phyloP scores from a whole-genome alignment of 108 stramenopile species.

The Nitzschia palea region DNA sequence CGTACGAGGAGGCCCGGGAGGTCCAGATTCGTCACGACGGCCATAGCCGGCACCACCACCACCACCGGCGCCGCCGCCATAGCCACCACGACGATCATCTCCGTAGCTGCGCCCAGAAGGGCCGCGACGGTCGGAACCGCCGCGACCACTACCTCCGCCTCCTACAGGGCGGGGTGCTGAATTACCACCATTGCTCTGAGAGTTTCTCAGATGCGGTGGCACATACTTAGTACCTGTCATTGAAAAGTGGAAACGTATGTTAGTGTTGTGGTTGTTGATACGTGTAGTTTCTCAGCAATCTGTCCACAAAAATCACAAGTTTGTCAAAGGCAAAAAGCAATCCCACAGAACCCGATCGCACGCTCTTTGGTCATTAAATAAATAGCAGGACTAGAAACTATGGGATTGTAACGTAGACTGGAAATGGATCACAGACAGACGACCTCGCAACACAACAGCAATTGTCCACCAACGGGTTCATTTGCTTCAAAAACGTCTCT shows the following conservation, averaged over 20 bases:
- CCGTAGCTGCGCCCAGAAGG: slow-evolving; percentile 17
- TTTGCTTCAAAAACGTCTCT: no score
- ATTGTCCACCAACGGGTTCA: no score
- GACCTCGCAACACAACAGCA: no score
- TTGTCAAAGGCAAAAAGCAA: neutral
- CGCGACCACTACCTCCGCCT: slow-evolving; percentile 36
- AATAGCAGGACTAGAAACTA: no score
- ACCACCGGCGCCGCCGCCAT: slow-evolving; percentile 35
- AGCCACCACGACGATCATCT: slow-evolving; percentile 36
- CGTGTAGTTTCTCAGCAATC: no score
- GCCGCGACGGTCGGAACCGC: slow-evolving; percentile 23
- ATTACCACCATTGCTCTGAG: slow-evolving; percentile 56
- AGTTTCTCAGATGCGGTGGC: slow-evolving; percentile 95
- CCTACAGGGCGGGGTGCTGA: slow-evolving; percentile 36
- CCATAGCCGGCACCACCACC: slow-evolving; percentile 26
- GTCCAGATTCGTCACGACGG: slow-evolving; percentile 20
- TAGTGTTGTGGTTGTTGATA: neutral
- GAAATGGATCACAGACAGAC: no score
- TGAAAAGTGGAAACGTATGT: neutral
- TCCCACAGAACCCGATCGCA: no score
- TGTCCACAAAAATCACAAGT: no score
- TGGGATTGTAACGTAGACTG: no score
- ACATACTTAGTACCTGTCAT: slow-evolving; percentile 83
- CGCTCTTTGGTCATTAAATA: no score
- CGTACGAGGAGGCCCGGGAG: slow-evolving; percentile 38